Evolutionary conservation across 2,329 filamentous ascomycete genomes (phyloP).

Genomic region (Trichothecium roseum): DNA sequence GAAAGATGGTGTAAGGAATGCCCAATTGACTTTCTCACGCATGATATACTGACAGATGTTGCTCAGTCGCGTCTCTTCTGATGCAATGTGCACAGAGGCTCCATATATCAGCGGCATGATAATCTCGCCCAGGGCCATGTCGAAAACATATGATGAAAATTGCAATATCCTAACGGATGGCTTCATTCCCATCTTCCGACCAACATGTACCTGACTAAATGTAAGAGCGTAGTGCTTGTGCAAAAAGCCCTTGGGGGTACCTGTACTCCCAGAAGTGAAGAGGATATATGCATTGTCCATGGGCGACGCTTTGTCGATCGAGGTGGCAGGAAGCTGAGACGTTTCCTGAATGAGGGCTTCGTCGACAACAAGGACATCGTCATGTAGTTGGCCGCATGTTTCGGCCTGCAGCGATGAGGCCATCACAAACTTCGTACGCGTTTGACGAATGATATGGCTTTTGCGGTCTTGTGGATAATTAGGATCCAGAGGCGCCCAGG

Average conservation of each 20-base stretch:
- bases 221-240: not conserved
- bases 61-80: not conserved
- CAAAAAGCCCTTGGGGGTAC: no score
- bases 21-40: conserved; percentile 3
- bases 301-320: no score
- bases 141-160: conserved; percentile 2
- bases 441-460: conserved; percentile 7
- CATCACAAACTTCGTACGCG: not conserved
- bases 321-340: no score
- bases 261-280: no score
- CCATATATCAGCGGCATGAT: conserved; percentile 3
- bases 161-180: not conserved
- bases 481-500: conserved; percentile 4
- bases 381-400: not conserved
- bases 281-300: no score
- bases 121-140: conserved; percentile 2
- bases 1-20: conserved; percentile 2
- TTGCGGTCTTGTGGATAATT: conserved; percentile 1
- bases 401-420: not conserved
- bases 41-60: conserved; percentile 2
- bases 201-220: not conserved
- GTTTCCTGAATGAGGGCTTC: no score
- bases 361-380: not conserved
- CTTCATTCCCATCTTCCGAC: not conserved
- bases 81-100: conserved; percentile 3